Base-by-base conservation (phyloP, 352 stramenopile species). In the Globisporangium iwayamae region DNA sequence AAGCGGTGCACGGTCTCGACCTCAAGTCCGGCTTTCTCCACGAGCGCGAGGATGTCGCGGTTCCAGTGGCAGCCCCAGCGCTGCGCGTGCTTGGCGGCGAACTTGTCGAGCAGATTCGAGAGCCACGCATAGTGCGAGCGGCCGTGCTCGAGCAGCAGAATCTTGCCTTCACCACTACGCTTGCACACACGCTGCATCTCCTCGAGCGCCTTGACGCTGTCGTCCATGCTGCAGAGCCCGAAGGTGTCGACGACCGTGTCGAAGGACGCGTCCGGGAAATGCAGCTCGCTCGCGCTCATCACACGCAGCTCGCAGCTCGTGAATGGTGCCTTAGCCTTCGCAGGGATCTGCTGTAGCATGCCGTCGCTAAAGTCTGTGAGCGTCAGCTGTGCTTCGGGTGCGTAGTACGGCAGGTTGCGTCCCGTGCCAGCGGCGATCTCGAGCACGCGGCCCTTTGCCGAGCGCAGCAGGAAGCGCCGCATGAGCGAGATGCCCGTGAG, bases 41-140 rank as follows among this genome's bases (percentile, higher is more conserved):
- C 74, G 41, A 99, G 80, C 11, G 67, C 70, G 53, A 97, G 73
- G 48, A 99, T 98, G 71, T 99, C 94, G 51, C 94, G 76, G 74
- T 99, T 99, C 93, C 93, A 99, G 53, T 97, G 85, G 66, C 95
- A 99, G 25, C 96, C 96, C 96, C 96, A 99, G 48, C 96, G 92
- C 70, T 96, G 84, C 18, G 91, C 89, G 64, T 99, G 96, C 47
- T 89, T 67, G 60, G 90, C 81, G 0, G 93, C 92, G 71, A 98
- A 94, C 71, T 96, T 96, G 72, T 99, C 96, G 34, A 99, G 80
- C 57, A 98, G 82, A 16, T 75, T 70, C 53, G 91, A 95, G 18
- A 99, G 82, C 75, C 90, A 97, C 55, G 72, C 56, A 67, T 97
- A 98, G 71, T 87, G 81, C 52, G 83, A 96, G 52, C 87, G 83